These are phyloP conservation scores for Ascodesmis nigricans DNA, from an alignment of 495 filamentous ascomycete species.

Conservation along the genomic window DNA sequence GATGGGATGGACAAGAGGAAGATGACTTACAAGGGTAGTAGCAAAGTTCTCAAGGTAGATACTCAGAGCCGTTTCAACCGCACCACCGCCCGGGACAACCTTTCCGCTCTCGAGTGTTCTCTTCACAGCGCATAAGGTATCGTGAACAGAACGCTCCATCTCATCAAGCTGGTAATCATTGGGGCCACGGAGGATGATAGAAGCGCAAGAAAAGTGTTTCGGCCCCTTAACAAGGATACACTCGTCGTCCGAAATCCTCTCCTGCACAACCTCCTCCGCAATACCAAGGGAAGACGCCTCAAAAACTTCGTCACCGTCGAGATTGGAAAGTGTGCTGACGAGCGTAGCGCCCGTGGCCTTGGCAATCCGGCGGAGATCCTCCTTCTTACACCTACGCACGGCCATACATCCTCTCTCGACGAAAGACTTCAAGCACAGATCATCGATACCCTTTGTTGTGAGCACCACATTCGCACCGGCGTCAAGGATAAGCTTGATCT, in stretches of 20 bases:
- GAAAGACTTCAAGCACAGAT: slow-evolving; percentile 82
- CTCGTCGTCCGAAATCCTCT: slow-evolving; percentile 95
- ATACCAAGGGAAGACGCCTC: slow-evolving; percentile 69
- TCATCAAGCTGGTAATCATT: slow-evolving; percentile 97
- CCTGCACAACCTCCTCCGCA: slow-evolving; percentile 88
- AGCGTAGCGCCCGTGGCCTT: slow-evolving; percentile 90
- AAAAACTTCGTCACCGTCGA: slow-evolving; percentile 96
- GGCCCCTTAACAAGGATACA: slow-evolving; percentile 94
- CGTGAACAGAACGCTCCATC: slow-evolving; percentile 97
- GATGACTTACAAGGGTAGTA: slow-evolving; percentile 56
- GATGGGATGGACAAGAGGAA: neutral
- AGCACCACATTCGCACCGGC: slow-evolving; percentile 89
- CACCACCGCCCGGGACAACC: slow-evolving; percentile 89
- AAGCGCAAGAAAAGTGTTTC: slow-evolving; percentile 77
- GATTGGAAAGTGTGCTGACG: slow-evolving; percentile 73
- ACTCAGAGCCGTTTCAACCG: slow-evolving; percentile 94
- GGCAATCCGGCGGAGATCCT: slow-evolving; percentile 86
- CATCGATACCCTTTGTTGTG: slow-evolving; percentile 97
- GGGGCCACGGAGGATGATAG: slow-evolving; percentile 84
- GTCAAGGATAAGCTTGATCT: slow-evolving; percentile 93
- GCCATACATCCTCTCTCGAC: slow-evolving; percentile 91
- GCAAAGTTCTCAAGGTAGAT: slow-evolving; percentile 99
- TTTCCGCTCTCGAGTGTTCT: slow-evolving; percentile 88
- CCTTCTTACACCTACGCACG: slow-evolving; percentile 93
- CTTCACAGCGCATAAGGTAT: slow-evolving; percentile 92